Conservation (phyloP, 2,329 filamentous ascomycete species). For the Cladosporium sp. region DNA sequence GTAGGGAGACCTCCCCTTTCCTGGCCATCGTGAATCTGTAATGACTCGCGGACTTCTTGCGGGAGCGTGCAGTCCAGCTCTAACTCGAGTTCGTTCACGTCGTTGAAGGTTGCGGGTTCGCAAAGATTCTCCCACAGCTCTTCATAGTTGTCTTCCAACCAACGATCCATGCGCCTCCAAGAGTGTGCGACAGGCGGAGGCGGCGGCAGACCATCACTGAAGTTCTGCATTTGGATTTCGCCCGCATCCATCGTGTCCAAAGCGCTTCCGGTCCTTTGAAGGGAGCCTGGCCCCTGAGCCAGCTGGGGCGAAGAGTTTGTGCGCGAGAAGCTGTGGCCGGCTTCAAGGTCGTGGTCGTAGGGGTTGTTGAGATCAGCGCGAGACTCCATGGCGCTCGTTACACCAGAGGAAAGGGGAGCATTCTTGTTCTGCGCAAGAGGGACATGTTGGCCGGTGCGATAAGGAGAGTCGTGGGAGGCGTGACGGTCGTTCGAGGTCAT, state of each 20-base stretch:
- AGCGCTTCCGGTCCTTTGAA: conserved; percentile 47
- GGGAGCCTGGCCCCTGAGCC: conserved; percentile 70
- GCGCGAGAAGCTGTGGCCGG: conserved; percentile 52
- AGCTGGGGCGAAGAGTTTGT: conserved; percentile 72
- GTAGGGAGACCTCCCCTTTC: conserved; percentile 87
- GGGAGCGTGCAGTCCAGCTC: conserved; percentile 91
- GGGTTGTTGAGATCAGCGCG: conserved; percentile 73
- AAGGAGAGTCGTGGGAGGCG: conserved; percentile 87
- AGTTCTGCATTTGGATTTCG: conserved; percentile 95
- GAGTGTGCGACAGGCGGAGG: conserved; percentile 82
- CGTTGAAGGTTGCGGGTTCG: conserved; percentile 86
- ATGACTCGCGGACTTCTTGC: conserved; percentile 85
- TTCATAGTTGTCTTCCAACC: conserved; percentile 91
- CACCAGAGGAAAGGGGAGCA: conserved; percentile 68
- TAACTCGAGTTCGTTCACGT: conserved; percentile 94
- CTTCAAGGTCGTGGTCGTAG: conserved; percentile 67
- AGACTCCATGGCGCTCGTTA: conserved; percentile 81
- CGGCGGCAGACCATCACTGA: conserved; percentile 84
- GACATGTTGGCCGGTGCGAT: conserved; percentile 83
- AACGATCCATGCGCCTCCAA: conserved; percentile 88
- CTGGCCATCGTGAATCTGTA: conserved; percentile 91
- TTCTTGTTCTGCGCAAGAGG: conserved; percentile 77
- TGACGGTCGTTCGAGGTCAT: conserved; percentile 73
- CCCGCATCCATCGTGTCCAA: conserved; percentile 67
- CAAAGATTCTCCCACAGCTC: conserved; percentile 91